phyloP scores from a whole-genome alignment of 352 stramenopile species.

The Globisporangium mamillatum region DNA sequence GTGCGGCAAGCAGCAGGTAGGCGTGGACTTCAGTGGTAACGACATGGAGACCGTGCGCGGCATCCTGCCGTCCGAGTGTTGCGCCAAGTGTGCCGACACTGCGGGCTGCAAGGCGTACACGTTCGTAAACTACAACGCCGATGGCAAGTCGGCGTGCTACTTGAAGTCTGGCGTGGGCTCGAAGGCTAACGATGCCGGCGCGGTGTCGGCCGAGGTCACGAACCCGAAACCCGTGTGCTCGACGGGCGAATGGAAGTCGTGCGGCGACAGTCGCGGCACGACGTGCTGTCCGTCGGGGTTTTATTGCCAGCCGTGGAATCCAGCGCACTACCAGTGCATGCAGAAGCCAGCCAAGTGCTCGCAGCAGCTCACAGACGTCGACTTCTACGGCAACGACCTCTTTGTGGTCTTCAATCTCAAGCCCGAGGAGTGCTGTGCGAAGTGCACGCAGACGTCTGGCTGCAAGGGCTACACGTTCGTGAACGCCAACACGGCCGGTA shows the following conservation, averaged over 20 bases:
- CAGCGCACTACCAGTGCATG: neutral
- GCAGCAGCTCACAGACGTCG: slow-evolving; percentile 22
- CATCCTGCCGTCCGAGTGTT: slow-evolving; percentile 25
- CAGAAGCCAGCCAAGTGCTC: slow-evolving; percentile 5
- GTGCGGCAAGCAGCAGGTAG: slow-evolving; percentile 1
- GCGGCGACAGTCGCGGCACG: neutral
- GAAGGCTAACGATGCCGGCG: neutral
- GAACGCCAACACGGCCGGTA: slow-evolving; percentile 21
- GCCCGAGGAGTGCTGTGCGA: slow-evolving; percentile 23
- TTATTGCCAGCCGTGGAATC: slow-evolving; percentile 30
- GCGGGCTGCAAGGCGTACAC: slow-evolving; percentile 54
- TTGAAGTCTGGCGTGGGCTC: slow-evolving; percentile 14
- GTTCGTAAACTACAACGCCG: slow-evolving; percentile 32
- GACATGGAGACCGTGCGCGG: neutral
- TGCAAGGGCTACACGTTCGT: slow-evolving; percentile 36
- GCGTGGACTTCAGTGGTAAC: slow-evolving; percentile 2
- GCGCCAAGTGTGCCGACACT: slow-evolving; percentile 35
- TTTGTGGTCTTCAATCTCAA: slow-evolving; percentile 10
- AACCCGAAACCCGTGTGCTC: neutral
- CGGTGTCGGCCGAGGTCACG: neutral
- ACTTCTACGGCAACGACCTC: slow-evolving; percentile 24
- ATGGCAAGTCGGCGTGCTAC: slow-evolving; percentile 16
- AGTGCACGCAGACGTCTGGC: slow-evolving; percentile 23
- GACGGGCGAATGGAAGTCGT: neutral
- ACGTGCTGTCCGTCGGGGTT: neutral